Base-by-base conservation (phyloP, 495 filamentous ascomycete genomes). In the Penicillium paxilli region DNA sequence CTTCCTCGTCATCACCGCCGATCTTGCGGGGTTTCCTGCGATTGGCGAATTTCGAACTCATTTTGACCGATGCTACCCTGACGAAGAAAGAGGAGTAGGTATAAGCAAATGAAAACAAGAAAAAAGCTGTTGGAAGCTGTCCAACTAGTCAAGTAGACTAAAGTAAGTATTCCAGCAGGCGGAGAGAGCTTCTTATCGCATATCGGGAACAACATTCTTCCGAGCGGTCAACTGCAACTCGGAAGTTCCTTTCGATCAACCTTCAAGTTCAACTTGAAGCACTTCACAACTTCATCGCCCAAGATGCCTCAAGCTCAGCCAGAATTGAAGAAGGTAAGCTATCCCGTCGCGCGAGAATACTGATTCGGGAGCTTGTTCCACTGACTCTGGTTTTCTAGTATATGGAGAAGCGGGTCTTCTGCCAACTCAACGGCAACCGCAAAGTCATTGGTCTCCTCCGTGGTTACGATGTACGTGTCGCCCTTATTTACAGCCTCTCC, bases 261-360 rank as follows among this genome's bases (percentile, higher is more conserved):
- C 35, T 42, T 14, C 40, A 21, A n/a, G n/a, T n/a, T n/a, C 5
- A 42, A 23, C 21, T 37, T 37, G 47, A 54, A 63, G 47, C 44
- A 54, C 58, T 26, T 61, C 52, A 49, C 30, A 47, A 48, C 49
- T n/a, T n/a, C n/a, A n/a, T 55, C 59, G 56, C 57, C 69, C 75
- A 89, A 81, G 57, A 98, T 98, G 95, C 91, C 95, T 75, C 93
- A 93, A 89, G 91, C 94, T 69, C 93, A 97, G 76, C 95, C 94
- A 56, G 95, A 98, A 74, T 85, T 98, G 55, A 98, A 98, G 76
- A 98, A 97, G 85, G 94, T 93, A 70, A 41, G 75, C 57, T 10
- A 32, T 32, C 2, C 14, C 6, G 17, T 12, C 4, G 9, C 24
- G 19, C 8, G 14, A 28, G 14, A 4, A 17, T 25, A 24, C 16